A percentile compares a stretch with the other conserved stretches of the same genome.
These are phyloP conservation scores for Penicillium arizonense DNA, from an alignment of 495 filamentous ascomycete species.

Conservation along the genomic window DNA sequence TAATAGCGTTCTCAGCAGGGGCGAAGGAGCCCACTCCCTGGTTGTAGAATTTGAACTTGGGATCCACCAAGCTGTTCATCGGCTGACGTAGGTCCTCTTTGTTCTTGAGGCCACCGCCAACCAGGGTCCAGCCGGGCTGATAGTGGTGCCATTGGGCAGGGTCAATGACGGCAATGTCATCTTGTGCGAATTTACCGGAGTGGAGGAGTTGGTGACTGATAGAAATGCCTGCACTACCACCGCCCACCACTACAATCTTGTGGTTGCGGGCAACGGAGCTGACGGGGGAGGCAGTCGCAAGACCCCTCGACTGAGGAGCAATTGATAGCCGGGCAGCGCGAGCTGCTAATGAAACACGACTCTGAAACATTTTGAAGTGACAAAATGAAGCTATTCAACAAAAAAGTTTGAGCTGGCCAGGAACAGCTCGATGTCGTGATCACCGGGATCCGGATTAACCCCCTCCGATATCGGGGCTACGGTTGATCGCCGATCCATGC, in stretches of 20 bases:
- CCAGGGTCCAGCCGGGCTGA: conserved; percentile 71
- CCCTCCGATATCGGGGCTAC: background rate
- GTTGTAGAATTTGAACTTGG: conserved; percentile 63
- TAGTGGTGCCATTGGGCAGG: conserved; percentile 65
- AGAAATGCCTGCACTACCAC: conserved; percentile 59
- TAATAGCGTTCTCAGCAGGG: conserved; percentile 58
- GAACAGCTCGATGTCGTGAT: conserved; percentile 5
- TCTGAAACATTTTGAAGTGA: conserved; percentile 18
- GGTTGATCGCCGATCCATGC: background rate
- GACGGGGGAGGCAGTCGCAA: conserved; percentile 44
- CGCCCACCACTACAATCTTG: conserved; percentile 64
- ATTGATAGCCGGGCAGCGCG: conserved; percentile 12
- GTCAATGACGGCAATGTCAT: conserved; percentile 68
- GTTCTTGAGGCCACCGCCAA: conserved; percentile 62
- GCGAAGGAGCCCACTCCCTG: conserved; percentile 49
- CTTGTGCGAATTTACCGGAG: conserved; percentile 50
- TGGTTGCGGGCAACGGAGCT: conserved; percentile 42
- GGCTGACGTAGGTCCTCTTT: conserved; percentile 53
- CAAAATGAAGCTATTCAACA: background rate
- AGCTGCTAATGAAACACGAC: conserved; percentile 15
- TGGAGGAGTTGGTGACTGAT: conserved; percentile 63
- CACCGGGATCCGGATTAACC: conserved; percentile 1
- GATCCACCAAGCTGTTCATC: conserved; percentile 51
- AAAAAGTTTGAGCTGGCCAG: background rate
- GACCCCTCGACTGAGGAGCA: conserved; percentile 20